Conservation (phyloP, 164 flowering plant genomes). For the Aristolochia californica region DNA sequence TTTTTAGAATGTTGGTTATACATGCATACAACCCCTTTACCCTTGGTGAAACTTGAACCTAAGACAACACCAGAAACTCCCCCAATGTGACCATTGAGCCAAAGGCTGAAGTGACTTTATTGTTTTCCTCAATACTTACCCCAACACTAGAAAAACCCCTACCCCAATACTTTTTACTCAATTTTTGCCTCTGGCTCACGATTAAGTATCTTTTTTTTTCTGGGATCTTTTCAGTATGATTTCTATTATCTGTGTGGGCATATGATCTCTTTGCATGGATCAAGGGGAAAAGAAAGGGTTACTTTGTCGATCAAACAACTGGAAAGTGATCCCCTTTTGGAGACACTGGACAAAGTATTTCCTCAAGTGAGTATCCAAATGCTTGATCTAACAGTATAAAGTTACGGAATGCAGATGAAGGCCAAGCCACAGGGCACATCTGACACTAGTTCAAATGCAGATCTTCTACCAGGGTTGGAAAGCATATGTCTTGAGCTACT, state of each 20-base stretch:
- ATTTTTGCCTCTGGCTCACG: too few relatives aligned
- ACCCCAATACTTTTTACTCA: too few relatives aligned
- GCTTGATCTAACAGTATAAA: not conserved
- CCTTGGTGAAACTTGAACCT: too few relatives aligned
- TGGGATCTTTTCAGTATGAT: not conserved
- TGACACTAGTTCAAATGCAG: conserved; percentile 21
- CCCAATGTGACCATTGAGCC: too few relatives aligned
- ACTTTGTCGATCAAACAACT: conserved; percentile 76
- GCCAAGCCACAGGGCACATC: conserved; percentile 1
- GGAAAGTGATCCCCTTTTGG: conserved; percentile 86
- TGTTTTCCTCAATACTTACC: too few relatives aligned
- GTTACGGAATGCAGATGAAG: not conserved
- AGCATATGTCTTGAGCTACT: conserved; percentile 60
- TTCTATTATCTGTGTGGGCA: not conserved
- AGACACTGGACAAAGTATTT: conserved; percentile 86
- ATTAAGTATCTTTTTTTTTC: too few relatives aligned
- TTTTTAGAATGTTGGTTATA: too few relatives aligned
- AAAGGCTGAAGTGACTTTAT: too few relatives aligned
- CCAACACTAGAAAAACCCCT: too few relatives aligned
- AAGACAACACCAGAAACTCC: too few relatives aligned
- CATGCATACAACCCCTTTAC: too few relatives aligned
- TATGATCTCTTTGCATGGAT: conserved; percentile 3
- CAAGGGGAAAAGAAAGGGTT: conserved; percentile 65
- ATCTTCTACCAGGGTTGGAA: conserved; percentile 86
- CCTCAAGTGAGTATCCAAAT: conserved; percentile 41